Evolutionary conservation across 2,329 filamentous ascomycete species (phyloP).

Genomic region (Chrysosporium keratinophilum): DNA sequence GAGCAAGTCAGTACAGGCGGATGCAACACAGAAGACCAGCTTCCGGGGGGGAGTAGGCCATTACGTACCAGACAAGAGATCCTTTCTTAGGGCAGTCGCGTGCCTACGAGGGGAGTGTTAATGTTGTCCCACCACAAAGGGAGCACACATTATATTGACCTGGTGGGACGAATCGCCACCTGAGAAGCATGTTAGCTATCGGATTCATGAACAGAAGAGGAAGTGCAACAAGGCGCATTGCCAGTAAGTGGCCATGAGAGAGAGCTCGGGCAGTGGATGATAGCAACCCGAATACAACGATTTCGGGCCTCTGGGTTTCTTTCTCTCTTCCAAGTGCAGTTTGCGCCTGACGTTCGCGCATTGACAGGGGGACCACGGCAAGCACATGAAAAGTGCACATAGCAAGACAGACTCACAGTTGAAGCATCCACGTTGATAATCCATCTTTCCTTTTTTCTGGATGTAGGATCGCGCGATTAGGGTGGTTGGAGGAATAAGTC

Average conservation of each 20-base stretch:
- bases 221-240: background rate
- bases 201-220: background rate
- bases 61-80: conserved; percentile 65
- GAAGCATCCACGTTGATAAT: conserved; percentile 48
- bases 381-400: background rate
- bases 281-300: too few species aligned
- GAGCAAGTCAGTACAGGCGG: conserved; percentile 13
- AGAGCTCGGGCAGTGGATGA: background rate
- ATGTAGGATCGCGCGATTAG: conserved; percentile 5
- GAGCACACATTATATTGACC: conserved; percentile 45
- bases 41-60: conserved; percentile 14
- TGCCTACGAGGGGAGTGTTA: conserved; percentile 44
- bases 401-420: conserved; percentile 42
- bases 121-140: conserved; percentile 15
- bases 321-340: too few species aligned
- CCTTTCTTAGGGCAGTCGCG: conserved; percentile 79
- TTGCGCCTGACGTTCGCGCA: background rate
- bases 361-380: background rate
- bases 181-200: conserved; percentile 29
- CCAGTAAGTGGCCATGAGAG: background rate
- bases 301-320: too few species aligned
- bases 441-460: conserved; percentile 32
- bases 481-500: background rate
- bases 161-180: conserved; percentile 65
- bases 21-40: background rate